These are phyloP conservation scores for Colletotrichum sansevieriae DNA, from an alignment of 2,329 filamentous ascomycete genomes.

Conservation along the genomic window DNA sequence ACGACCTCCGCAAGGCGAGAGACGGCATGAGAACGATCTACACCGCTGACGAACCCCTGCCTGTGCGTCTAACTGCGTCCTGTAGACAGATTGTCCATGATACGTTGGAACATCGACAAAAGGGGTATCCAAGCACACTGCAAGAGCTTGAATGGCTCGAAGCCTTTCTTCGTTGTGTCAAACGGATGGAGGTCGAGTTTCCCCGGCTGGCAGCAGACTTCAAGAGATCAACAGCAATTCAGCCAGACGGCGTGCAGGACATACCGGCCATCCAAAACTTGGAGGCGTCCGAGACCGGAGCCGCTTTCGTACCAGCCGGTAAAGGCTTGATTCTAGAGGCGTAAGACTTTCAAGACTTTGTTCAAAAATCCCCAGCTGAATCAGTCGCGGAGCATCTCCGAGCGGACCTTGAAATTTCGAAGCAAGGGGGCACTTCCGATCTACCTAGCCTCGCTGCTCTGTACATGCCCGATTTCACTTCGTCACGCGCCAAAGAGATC, in stretches of 20 bases:
- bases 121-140: not conserved
- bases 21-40: too few species aligned
- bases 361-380: not conserved
- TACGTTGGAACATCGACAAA: not conserved
- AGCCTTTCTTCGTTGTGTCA: slow-evolving; percentile 6
- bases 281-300: not conserved
- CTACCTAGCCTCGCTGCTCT: slow-evolving; percentile 1
- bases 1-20: too few species aligned
- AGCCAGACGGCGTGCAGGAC: too few species aligned
- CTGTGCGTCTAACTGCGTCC: too few species aligned
- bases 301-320: too few species aligned
- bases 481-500: not conserved
- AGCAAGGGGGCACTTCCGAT: not conserved
- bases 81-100: too few species aligned
- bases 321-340: not conserved
- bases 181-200: not conserved
- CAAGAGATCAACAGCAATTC: not conserved
- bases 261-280: too few species aligned
- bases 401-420: not conserved
- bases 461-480: slow-evolving; percentile 4
- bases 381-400: not conserved
- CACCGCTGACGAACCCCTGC: too few species aligned
- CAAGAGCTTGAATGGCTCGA: slow-evolving; percentile 15
- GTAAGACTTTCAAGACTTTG: not conserved
- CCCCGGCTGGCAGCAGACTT: not conserved